These are phyloP conservation scores for Saussurea involucrata DNA, from an alignment of 129 eudicot species.

Conservation along the genomic window DNA sequence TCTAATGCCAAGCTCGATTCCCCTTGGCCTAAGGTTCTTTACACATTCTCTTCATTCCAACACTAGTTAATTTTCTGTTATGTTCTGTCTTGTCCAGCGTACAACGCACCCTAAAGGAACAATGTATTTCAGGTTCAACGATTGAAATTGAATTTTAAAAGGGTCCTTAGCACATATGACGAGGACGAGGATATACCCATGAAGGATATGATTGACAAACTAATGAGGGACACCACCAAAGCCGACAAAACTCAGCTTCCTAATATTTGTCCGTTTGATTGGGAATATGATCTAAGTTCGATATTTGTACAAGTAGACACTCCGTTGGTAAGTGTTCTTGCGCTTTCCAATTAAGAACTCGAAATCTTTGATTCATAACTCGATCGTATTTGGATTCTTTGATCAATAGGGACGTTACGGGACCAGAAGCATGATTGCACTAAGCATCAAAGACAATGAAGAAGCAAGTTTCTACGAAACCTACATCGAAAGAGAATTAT, in stretches of 20 bases:
- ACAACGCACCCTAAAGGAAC: no score
- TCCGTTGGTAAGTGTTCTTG: conserved; percentile 32
- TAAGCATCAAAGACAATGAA: conserved; percentile 41
- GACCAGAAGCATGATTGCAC: conserved; percentile 69
- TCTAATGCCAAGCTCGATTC: conserved; percentile 62
- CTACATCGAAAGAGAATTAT: conserved; percentile 46
- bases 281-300: conserved; percentile 57
- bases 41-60: background rate
- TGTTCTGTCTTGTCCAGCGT: no score
- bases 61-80: no score
- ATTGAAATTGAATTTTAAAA: conserved; percentile 40
- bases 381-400: background rate
- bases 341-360: background rate
- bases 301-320: conserved; percentile 62
- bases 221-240: conserved; percentile 67
- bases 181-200: conserved; percentile 41
- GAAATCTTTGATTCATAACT: background rate
- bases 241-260: conserved; percentile 62
- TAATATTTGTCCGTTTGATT: conserved; percentile 55
- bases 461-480: conserved; percentile 56
- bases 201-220: conserved; percentile 46
- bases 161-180: conserved; percentile 25
- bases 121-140: conserved; percentile 67
- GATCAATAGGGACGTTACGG: conserved; percentile 66
- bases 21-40: conserved; percentile 81